phyloP scores from a whole-genome alignment of 1,284 basidiomycete species.

The Irpex sp. region DNA sequence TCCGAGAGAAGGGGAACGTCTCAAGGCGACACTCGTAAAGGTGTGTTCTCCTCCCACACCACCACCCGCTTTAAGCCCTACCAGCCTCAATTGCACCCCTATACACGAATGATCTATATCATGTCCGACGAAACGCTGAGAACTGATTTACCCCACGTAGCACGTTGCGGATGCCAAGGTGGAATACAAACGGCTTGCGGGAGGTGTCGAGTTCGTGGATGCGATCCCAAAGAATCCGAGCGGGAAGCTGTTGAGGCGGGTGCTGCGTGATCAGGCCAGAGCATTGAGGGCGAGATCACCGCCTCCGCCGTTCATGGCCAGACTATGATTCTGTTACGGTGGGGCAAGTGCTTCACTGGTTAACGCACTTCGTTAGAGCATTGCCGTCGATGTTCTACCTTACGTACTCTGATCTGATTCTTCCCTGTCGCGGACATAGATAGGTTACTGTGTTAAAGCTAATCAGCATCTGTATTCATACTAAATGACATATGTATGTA shows the following conservation, averaged over 20 bases:
- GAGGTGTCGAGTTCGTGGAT: conserved; percentile 20
- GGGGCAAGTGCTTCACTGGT: background rate
- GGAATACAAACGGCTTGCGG: conserved; percentile 19
- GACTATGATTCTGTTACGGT: conserved; percentile 1
- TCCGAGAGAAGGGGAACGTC: conserved; percentile 31
- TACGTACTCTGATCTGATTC: background rate
- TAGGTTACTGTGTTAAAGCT: background rate
- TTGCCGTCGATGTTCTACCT: background rate
- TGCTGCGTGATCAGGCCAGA: conserved; percentile 10
- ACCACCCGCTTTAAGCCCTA: background rate
- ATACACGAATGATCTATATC: background rate
- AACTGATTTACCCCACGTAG: conserved; percentile 1
- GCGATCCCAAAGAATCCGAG: conserved; percentile 20
- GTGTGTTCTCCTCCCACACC: conserved; percentile 13
- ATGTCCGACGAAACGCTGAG: background rate
- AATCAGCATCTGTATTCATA: background rate
- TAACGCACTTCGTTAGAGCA: too few relatives aligned
- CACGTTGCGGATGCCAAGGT: conserved; percentile 20
- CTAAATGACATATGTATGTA: background rate
- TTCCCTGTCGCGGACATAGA: background rate
- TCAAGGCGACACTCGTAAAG: conserved; percentile 21
- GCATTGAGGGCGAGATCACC: conserved; percentile 1
- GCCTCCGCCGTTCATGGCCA: conserved; percentile 4
- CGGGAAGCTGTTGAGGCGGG: conserved; percentile 18
- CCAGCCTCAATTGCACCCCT: background rate